Evolutionary conservation across 2,329 filamentous ascomycete genomes (phyloP).

Genomic region (Dothidotthia symphoricarpi): DNA sequence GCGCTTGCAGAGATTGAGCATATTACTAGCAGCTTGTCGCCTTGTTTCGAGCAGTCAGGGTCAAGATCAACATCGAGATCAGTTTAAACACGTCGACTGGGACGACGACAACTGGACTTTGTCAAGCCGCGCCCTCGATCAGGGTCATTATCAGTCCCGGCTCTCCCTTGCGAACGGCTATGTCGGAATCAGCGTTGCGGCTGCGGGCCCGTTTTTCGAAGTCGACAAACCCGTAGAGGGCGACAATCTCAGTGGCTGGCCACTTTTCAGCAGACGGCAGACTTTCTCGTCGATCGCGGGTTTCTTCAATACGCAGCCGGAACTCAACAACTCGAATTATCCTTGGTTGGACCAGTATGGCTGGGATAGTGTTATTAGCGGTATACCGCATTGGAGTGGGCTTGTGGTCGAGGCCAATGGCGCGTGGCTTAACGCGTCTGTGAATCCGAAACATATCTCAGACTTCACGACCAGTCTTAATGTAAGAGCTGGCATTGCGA

Average conservation of each 20-base stretch:
- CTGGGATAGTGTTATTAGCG: conserved; percentile 67
- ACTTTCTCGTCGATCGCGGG: conserved; percentile 67
- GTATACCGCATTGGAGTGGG: conserved; percentile 67
- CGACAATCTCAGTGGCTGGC: conserved; percentile 64
- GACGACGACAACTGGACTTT: conserved; percentile 59
- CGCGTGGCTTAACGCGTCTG: conserved; percentile 59
- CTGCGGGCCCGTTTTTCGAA: conserved; percentile 63
- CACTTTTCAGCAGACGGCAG: conserved; percentile 61
- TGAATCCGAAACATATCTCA: conserved; percentile 58
- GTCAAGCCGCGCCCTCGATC: conserved; percentile 53
- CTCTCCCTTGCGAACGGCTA: conserved; percentile 59
- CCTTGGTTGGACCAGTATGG: conserved; percentile 68
- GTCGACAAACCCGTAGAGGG: conserved; percentile 51
- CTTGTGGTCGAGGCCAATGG: conserved; percentile 57
- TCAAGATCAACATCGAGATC: conserved; percentile 18
- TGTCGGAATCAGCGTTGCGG: conserved; percentile 62
- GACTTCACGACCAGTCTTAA: conserved; percentile 62
- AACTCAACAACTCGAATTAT: conserved; percentile 62
- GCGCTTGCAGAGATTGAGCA: too few relatives aligned
- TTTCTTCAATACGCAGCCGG: conserved; percentile 62
- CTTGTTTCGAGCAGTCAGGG: conserved; percentile 17
- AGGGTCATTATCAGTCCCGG: conserved; percentile 61
- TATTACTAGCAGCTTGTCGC: too few relatives aligned
- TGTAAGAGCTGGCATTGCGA: conserved; percentile 61
- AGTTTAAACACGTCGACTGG: conserved; percentile 53